phyloP scores from a whole-genome alignment of 1,284 basidiomycete species.

The Cryptococcus sp. region DNA sequence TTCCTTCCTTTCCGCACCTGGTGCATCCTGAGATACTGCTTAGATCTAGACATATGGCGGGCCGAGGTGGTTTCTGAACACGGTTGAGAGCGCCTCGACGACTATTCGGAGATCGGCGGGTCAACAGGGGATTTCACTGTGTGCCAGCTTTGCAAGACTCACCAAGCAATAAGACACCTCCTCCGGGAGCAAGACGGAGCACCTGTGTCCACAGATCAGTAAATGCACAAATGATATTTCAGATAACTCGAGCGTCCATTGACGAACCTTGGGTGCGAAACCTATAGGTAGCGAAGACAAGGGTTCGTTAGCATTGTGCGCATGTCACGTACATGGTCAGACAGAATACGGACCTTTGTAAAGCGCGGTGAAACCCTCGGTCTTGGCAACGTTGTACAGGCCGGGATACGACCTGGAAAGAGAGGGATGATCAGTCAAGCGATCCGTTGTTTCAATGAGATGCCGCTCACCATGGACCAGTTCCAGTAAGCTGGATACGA shows the following conservation, averaged over 20 bases:
- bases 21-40: neutral
- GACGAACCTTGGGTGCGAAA: constrained; percentile 41
- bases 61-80: constrained; percentile 29
- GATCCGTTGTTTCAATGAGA: too few relatives aligned
- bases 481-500: constrained; percentile 85
- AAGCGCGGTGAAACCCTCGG: constrained; percentile 84
- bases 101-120: constrained; percentile 23
- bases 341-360: constrained; percentile 74
- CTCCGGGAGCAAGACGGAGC: constrained; percentile 87
- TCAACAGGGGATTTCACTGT: neutral
- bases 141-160: constrained; percentile 7
- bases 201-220: constrained; percentile 59
- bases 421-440: too few relatives aligned
- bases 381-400: constrained; percentile 75
- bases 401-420: constrained; percentile 51
- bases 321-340: neutral
- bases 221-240: constrained; percentile 68
- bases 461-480: constrained; percentile 68
- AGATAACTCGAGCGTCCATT: constrained; percentile 30
- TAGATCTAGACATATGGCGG: constrained; percentile 27
- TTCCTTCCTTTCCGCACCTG: neutral
- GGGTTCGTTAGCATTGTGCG: neutral
- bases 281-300: constrained; percentile 7
- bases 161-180: constrained; percentile 82
- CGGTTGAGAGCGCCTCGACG: constrained; percentile 50